Percentiles rank a stretch among this genome's conserved stretches.
Conservation (phyloP, 148 eudicot genomes). For the Rheum nobile region DNA sequence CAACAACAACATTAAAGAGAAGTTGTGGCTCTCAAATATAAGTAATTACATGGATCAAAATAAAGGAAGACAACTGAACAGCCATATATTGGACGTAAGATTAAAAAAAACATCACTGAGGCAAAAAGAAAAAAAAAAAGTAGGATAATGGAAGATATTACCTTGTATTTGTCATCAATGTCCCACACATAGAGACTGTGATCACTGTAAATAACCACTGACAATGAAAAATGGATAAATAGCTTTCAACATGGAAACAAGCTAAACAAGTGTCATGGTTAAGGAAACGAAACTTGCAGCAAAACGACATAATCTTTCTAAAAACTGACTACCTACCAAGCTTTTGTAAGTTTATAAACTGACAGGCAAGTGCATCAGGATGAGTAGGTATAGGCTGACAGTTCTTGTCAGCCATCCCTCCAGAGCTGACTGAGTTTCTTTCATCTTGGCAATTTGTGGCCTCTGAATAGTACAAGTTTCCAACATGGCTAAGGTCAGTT, state of each 20-base stretch:
- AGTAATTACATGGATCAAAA: not conserved
- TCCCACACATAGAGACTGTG: slow-evolving; percentile 50
- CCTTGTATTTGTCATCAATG: slow-evolving; percentile 32
- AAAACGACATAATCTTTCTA: not conserved
- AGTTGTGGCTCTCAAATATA: not conserved
- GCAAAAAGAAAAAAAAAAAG: not conserved
- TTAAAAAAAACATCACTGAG: not conserved
- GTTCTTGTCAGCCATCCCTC: not conserved
- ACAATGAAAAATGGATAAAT: slow-evolving; percentile 7
- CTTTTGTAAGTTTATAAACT: slow-evolving; percentile 31
- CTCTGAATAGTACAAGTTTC: slow-evolving; percentile 26
- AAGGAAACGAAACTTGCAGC: not conserved
- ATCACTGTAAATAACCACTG: slow-evolving; percentile 52
- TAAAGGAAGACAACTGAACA: not conserved
- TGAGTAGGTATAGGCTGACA: not conserved
- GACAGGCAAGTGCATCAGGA: slow-evolving; percentile 61
- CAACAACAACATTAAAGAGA: not conserved
- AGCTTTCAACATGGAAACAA: not conserved
- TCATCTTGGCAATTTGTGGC: slow-evolving; percentile 15
- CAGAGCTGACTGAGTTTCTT: slow-evolving; percentile 12
- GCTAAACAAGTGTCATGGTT: not conserved
- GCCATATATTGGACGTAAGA: not conserved
- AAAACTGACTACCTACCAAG: slow-evolving; percentile 29
- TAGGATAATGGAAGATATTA: slow-evolving; percentile 16
- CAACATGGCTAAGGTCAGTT: slow-evolving; percentile 31